Percentiles rank a stretch among this genome's conserved stretches.
Conservation (phyloP, 2,329 filamentous ascomycete genomes). For the Cladosporium sp. region DNA sequence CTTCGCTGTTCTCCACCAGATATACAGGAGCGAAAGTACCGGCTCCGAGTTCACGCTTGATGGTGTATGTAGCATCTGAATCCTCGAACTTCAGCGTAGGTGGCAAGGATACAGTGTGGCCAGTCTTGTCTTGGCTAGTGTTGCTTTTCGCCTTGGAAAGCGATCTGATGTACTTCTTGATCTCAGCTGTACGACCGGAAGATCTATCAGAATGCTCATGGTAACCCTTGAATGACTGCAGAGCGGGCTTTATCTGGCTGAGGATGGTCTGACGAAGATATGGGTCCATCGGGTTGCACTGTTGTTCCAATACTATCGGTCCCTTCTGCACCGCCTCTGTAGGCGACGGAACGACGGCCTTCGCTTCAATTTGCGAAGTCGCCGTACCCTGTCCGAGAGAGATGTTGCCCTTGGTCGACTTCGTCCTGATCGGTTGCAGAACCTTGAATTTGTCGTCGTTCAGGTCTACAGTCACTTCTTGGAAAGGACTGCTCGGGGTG, state of each 20-base stretch:
- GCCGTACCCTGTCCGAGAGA: slow-evolving; percentile 35
- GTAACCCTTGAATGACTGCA: slow-evolving; percentile 76
- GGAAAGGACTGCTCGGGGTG: slow-evolving; percentile 69
- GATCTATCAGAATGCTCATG: slow-evolving; percentile 66
- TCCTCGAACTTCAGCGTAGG: slow-evolving; percentile 69
- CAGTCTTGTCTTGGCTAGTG: slow-evolving; percentile 59
- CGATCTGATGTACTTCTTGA: slow-evolving; percentile 77
- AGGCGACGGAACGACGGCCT: slow-evolving; percentile 22
- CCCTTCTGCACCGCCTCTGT: slow-evolving; percentile 57
- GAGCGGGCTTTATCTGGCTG: slow-evolving; percentile 68
- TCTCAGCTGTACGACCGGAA: slow-evolving; percentile 69
- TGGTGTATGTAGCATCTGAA: slow-evolving; percentile 66
- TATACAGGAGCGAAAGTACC: slow-evolving; percentile 97
- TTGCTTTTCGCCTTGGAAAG: slow-evolving; percentile 57
- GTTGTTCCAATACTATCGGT: slow-evolving; percentile 75
- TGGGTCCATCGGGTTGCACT: slow-evolving; percentile 90
- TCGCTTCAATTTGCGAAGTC: slow-evolving; percentile 35
- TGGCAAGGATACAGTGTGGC: slow-evolving; percentile 57
- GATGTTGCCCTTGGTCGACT: slow-evolving; percentile 48
- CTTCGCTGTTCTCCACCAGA: slow-evolving; percentile 67
- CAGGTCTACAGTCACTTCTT: slow-evolving; percentile 59
- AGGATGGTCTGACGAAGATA: slow-evolving; percentile 73
- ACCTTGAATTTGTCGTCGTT: slow-evolving; percentile 45
- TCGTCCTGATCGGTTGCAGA: slow-evolving; percentile 54
- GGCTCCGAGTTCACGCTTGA: slow-evolving; percentile 84